phyloP scores from a whole-genome alignment of 331 rosid species.

The Telfairia occidentalis region DNA sequence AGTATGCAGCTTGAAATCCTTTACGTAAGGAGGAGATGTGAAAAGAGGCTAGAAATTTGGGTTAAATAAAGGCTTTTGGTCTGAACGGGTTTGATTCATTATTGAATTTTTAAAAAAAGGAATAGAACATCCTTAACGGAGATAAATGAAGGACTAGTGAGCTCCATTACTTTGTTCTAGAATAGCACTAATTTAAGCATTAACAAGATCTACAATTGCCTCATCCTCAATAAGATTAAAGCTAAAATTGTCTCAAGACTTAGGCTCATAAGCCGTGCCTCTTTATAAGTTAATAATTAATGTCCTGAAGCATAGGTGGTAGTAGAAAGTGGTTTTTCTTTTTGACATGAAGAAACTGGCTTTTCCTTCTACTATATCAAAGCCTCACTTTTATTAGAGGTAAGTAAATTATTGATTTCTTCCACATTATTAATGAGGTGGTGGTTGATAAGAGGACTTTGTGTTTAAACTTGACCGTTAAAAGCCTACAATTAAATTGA shows the following conservation, averaged over 20 bases:
- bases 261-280: not conserved
- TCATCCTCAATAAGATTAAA: not conserved
- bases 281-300: not conserved
- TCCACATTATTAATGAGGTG: not conserved
- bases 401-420: not conserved
- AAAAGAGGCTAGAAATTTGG: not conserved
- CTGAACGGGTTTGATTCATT: not conserved
- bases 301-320: not conserved
- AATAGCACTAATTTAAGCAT: not conserved
- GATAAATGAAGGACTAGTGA: not conserved
- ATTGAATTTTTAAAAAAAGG: not conserved
- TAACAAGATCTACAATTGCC: not conserved
- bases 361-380: not conserved
- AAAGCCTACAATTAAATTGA: not conserved
- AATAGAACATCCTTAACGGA: not conserved
- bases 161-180: not conserved
- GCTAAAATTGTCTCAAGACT: not conserved
- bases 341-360: no score
- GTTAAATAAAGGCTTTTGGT: not conserved
- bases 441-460: not conserved
- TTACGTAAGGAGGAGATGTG: not conserved
- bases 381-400: not conserved
- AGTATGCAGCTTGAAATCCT: not conserved
- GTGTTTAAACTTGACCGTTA: not conserved
- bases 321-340: no score